These are phyloP conservation scores for Sporothrix sp. DNA, from an alignment of 2,329 filamentous ascomycete species.

Conservation along the genomic window DNA sequence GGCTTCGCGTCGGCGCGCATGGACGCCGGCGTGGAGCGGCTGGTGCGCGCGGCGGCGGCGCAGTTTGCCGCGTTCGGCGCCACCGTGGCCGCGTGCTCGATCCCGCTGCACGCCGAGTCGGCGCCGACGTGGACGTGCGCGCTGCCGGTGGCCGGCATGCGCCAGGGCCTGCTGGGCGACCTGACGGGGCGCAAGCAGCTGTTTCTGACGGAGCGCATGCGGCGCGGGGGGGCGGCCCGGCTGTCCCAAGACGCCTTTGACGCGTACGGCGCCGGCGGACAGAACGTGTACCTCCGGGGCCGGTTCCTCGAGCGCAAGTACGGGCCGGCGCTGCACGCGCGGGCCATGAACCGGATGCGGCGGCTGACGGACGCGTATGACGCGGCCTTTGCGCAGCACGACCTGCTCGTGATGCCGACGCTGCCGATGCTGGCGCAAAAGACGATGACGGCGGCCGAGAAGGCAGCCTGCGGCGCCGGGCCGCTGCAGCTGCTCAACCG, in stretches of 20 bases:
- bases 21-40: slow-evolving; percentile 27
- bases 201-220: slow-evolving; percentile 23
- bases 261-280: slow-evolving; percentile 11
- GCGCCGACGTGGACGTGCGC: slow-evolving; percentile 39
- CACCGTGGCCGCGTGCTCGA: slow-evolving; percentile 32
- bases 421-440: slow-evolving; percentile 18
- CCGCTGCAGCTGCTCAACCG: slow-evolving; percentile 34
- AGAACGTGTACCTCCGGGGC: background rate
- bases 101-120: slow-evolving; percentile 37
- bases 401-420: slow-evolving; percentile 39
- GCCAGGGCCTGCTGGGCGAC: slow-evolving; percentile 22
- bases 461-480: slow-evolving; percentile 20
- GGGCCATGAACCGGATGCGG: slow-evolving; percentile 36
- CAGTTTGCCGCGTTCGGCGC: slow-evolving; percentile 34
- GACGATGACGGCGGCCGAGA: slow-evolving; percentile 31
- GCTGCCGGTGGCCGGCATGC: slow-evolving; percentile 14
- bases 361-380: slow-evolving; percentile 40
- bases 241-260: slow-evolving; percentile 33
- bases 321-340: slow-evolving; percentile 22
- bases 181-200: slow-evolving; percentile 13
- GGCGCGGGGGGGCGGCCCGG: slow-evolving; percentile 24
- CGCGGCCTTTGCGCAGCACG: slow-evolving; percentile 27
- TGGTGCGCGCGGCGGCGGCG: slow-evolving; percentile 28
- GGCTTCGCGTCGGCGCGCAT: slow-evolving; percentile 30
- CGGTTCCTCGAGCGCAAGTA: background rate